phyloP scores from a whole-genome alignment of 805 yeast species.

The Starmerella khaoyaiensis region DNA sequence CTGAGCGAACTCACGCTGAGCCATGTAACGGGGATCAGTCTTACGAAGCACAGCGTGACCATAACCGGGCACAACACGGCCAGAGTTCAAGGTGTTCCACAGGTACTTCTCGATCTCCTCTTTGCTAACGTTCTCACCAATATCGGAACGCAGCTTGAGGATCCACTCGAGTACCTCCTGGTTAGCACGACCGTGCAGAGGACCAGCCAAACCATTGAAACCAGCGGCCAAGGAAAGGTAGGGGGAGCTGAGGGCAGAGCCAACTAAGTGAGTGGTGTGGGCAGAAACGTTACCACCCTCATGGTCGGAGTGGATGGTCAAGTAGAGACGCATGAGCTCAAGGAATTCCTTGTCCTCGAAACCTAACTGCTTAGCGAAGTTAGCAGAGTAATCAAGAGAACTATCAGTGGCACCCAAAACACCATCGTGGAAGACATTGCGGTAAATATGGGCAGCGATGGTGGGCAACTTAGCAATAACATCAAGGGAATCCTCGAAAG shows the following conservation, averaged over 20 bases:
- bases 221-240: conserved; percentile 71
- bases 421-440: conserved; percentile 75
- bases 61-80: conserved; percentile 80
- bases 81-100: conserved; percentile 67
- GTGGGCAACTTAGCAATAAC: conserved; percentile 69
- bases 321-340: conserved; percentile 67
- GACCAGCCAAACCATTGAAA: conserved; percentile 76
- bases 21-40: conserved; percentile 79
- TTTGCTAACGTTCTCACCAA: conserved; percentile 57
- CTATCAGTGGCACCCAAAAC: conserved; percentile 34
- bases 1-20: conserved; percentile 69
- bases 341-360: conserved; percentile 49
- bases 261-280: conserved; percentile 75
- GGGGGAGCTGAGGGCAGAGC: conserved; percentile 71
- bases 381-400: conserved; percentile 48
- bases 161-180: conserved; percentile 80
- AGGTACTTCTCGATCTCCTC: conserved; percentile 61
- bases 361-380: conserved; percentile 51
- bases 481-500: conserved; percentile 69
- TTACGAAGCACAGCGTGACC: conserved; percentile 81
- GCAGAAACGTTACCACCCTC: conserved; percentile 87
- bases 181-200: conserved; percentile 77
- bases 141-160: conserved; percentile 47
- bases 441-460: conserved; percentile 73
- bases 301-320: conserved; percentile 75